A percentile compares a stretch with the other conserved stretches of the same genome.
Conservation (phyloP, 345 rosid genomes). For the Eucalyptus decipiens region DNA sequence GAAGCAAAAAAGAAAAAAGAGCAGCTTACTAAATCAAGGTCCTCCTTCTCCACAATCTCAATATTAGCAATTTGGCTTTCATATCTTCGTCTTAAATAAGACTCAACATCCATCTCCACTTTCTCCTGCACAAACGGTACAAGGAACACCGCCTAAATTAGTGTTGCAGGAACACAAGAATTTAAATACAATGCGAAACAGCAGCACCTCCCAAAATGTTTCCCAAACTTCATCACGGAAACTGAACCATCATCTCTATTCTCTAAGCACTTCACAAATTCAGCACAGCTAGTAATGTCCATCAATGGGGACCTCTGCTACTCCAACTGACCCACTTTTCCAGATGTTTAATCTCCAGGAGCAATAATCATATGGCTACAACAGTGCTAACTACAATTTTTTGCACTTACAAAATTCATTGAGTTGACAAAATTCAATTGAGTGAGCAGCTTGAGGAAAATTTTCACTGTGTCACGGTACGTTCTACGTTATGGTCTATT, state of each 20-base stretch:
- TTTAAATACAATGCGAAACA: not conserved
- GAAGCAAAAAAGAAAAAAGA: not conserved
- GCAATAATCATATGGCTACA: not conserved
- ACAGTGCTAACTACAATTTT: not conserved
- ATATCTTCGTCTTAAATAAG: constrained; percentile 70
- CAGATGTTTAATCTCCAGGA: not conserved
- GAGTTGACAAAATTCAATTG: not conserved
- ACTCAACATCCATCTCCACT: constrained; percentile 86
- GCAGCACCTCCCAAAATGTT: not conserved
- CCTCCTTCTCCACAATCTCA: constrained; percentile 74
- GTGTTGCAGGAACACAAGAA: not conserved
- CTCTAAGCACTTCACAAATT: not conserved
- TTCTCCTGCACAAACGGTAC: constrained; percentile 28
- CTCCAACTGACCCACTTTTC: not conserved
- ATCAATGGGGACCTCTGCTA: not conserved
- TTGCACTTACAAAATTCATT: not conserved
- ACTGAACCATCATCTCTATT: not conserved
- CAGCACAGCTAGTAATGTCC: not conserved
- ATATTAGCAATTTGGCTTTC: constrained; percentile 75
- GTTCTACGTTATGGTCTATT: not conserved
- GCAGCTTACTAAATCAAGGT: constrained; percentile 73
- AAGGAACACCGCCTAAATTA: not conserved
- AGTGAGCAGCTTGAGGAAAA: not conserved
- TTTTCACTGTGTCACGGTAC: not conserved
- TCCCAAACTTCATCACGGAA: not conserved